Conservation (phyloP, 768 basidiomycete genomes). For the Pleurotus tuber-regium region DNA sequence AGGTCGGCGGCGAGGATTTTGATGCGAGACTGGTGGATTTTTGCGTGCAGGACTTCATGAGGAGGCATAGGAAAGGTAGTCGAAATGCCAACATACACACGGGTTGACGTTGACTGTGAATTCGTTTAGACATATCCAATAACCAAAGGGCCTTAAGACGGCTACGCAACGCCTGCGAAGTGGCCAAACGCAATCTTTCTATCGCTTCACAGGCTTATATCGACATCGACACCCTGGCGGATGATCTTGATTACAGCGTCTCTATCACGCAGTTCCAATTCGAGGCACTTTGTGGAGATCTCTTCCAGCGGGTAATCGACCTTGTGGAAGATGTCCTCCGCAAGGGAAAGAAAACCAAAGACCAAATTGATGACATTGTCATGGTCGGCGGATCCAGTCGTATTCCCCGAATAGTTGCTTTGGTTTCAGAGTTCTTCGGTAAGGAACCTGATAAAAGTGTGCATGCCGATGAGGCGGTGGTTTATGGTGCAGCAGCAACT, state of each 20-base stretch:
- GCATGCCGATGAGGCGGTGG: conserved; percentile 99
- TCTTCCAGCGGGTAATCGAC: conserved; percentile 58
- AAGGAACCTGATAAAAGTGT: conserved; percentile 99
- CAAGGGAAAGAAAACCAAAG: conserved; percentile 66
- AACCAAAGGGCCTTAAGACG: conserved; percentile 66
- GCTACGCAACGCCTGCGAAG: conserved; percentile 67
- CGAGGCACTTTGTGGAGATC: conserved; percentile 60
- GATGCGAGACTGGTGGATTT: conserved; percentile 62
- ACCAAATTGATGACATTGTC: conserved; percentile 45
- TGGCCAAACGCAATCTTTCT: conserved; percentile 68
- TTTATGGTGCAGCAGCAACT: conserved; percentile 98
- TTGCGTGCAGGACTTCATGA: conserved; percentile 94
- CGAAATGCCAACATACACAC: background rate
- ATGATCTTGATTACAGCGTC: conserved; percentile 71
- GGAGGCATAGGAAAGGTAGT: conserved; percentile 39
- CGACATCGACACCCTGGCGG: conserved; percentile 58
- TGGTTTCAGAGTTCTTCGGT: conserved; percentile 98
- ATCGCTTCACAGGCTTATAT: conserved; percentile 61
- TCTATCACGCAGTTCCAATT: conserved; percentile 67
- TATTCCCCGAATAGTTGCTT: conserved; percentile 97
- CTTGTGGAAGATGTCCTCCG: conserved; percentile 59
- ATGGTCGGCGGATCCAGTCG: conserved; percentile 98
- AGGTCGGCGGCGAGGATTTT: conserved; percentile 69
- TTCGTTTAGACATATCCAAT: conserved; percentile 39
- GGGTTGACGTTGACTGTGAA: conserved; percentile 28